Evolutionary conservation across 805 yeast genomes (phyloP).

Genomic region (Suhomyces sp.): DNA sequence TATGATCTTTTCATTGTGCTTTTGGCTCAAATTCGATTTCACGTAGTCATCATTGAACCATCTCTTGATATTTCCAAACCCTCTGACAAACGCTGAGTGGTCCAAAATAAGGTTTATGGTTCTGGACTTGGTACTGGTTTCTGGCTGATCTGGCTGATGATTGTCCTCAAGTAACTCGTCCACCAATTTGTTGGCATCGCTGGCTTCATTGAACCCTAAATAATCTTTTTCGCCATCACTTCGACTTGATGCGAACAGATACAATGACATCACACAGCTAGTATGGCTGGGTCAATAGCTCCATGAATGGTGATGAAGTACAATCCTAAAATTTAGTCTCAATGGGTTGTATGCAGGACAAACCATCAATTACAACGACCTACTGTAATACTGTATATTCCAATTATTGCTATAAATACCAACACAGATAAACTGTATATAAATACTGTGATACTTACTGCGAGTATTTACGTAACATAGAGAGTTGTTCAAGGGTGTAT

Average conservation of each 20-base stretch:
- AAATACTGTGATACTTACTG: no score
- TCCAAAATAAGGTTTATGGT: conserved; percentile 52
- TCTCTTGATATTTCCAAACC: conserved; percentile 62
- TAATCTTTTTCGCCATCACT: neutral
- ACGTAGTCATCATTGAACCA: conserved; percentile 50
- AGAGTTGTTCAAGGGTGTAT: no score
- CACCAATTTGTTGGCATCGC: neutral
- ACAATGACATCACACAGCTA: conserved; percentile 2
- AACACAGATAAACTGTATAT: no score
- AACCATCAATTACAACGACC: no score
- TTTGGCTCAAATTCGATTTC: conserved; percentile 18
- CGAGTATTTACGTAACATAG: no score
- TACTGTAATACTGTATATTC: no score
- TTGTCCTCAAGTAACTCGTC: neutral
- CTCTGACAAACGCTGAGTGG: conserved; percentile 65
- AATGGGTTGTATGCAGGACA: neutral
- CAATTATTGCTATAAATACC: no score
- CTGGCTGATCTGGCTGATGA: neutral
- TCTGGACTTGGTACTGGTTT: neutral
- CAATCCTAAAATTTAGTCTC: neutral
- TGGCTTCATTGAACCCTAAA: neutral
- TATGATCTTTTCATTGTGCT: conserved; percentile 14
- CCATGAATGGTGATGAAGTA: neutral
- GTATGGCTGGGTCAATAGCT: neutral
- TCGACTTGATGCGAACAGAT: conserved; percentile 4